Evolutionary conservation across 345 rosid genomes (phyloP), one percentile per base, ranked within the genome.

Genomic region (Eucalyptus pumila): DNA sequence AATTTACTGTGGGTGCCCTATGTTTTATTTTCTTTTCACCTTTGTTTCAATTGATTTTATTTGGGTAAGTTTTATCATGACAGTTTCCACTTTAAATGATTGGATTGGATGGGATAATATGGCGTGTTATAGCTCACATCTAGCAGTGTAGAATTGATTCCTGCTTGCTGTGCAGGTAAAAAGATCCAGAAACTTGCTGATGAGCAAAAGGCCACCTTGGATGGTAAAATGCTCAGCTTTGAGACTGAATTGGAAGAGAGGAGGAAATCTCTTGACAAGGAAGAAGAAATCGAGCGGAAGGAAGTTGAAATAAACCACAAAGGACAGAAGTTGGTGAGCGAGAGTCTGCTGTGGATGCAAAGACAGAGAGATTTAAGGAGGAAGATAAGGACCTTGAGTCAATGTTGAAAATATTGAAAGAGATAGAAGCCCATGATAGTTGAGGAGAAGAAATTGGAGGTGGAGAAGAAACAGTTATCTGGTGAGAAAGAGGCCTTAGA

Each of bases 311-410:
- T 93, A 87, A 86, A 89, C 88, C 90, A 93, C 42, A 40, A 90
- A 67, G 94, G 91, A 93, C 95, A 95, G 87, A 93, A 91, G 93
- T 72, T 95, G 92, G 88, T 80, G 72, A 95, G 90, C 92, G 92
- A 89, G 97, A 94, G 90, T 93, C 94, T 89, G 92, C 93, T 83
- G 88, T 94, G 91, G 93, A 94, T 87, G 92, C 72, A 90, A 94
- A 91, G 92, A 88, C 90, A 93, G 89, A 4, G 40, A 94, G 92
- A 88, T 88, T 92, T 90, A 94, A 94, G 91, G 98, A 95, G 92
- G 94, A 94, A 93, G 97, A 95, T 83, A 94, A 94, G 90, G 97
- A 95, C 81, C 91, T 94, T 86, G 96, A 95, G 89, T 92, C 91
- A 65, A 96, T 91, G 89, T 87, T 91, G 87, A 92, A 95, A 94